Conservation (phyloP, 1,284 basidiomycete species). For the Boletus sp. region DNA sequence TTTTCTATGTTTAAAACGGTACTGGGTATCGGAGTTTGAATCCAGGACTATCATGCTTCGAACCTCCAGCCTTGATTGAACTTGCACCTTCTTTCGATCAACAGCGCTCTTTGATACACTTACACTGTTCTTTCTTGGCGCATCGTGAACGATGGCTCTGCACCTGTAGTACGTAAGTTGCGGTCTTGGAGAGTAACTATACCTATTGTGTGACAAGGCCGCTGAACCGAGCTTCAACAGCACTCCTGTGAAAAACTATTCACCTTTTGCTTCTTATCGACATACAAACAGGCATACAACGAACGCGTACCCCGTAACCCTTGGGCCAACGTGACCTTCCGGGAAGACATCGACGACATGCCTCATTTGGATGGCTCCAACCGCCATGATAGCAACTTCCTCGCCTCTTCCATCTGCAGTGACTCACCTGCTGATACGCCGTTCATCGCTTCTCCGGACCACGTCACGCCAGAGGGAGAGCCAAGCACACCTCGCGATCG, state of each 20-base stretch:
- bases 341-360: conserved; percentile 18
- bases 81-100: neutral
- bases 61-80: neutral
- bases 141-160: neutral
- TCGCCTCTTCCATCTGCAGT: conserved; percentile 11
- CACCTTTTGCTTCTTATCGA: neutral
- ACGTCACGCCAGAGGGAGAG: conserved; percentile 6
- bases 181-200: neutral
- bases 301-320: neutral
- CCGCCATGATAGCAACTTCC: neutral
- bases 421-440: conserved; percentile 3
- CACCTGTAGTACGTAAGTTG: conserved; percentile 8
- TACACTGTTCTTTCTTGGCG: neutral
- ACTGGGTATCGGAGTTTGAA: too few relatives aligned
- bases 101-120: neutral
- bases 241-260: neutral
- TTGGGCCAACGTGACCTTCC: too few relatives aligned
- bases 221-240: neutral
- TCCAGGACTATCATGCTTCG: too few relatives aligned
- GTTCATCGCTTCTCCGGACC: conserved; percentile 6
- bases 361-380: conserved; percentile 7
- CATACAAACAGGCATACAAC: neutral
- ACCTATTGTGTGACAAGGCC: neutral
- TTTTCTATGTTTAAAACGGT: too few relatives aligned
- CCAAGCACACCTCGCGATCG: conserved; percentile 16